A percentile compares a stretch with the other conserved stretches of the same genome.
phyloP scores from a whole-genome alignment of 768 basidiomycete genomes.

The Peribolospora kevripleyi region DNA sequence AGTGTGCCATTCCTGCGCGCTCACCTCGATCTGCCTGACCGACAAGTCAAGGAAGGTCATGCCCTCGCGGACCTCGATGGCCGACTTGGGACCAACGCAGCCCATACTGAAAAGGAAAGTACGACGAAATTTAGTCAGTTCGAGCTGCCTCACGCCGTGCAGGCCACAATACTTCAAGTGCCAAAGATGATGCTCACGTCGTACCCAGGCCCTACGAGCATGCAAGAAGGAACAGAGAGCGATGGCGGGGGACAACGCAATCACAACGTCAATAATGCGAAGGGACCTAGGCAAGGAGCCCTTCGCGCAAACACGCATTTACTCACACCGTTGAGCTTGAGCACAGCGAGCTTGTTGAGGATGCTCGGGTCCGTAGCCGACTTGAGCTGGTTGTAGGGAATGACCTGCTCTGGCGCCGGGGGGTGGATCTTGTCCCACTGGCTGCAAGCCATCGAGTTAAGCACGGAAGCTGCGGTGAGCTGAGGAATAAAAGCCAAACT shows the following conservation, averaged over 20 bases:
- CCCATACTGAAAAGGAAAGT: constrained; percentile 18
- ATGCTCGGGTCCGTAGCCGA: constrained; percentile 33
- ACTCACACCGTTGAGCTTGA: constrained; percentile 58
- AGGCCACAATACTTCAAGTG: too few relatives aligned
- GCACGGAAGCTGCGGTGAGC: background rate
- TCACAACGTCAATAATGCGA: too few relatives aligned
- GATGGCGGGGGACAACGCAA: too few relatives aligned
- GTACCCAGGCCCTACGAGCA: constrained; percentile 9
- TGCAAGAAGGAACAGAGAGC: too few relatives aligned
- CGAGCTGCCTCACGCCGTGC: background rate
- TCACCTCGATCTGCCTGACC: constrained; percentile 68
- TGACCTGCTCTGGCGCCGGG: constrained; percentile 60
- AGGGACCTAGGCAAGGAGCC: too few relatives aligned
- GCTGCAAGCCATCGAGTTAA: constrained; percentile 21
- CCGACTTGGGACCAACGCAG: constrained; percentile 50
- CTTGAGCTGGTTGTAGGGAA: constrained; percentile 53
- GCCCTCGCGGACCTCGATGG: constrained; percentile 87
- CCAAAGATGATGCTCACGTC: background rate
- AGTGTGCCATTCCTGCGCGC: background rate
- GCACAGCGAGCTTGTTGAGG: constrained; percentile 77
- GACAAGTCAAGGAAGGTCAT: constrained; percentile 83
- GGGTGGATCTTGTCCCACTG: constrained; percentile 78
- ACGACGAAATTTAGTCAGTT: background rate
- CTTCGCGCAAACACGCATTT: too few relatives aligned
- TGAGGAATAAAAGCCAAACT: background rate